Evolutionary conservation across 1,284 basidiomycete genomes (phyloP).

Genomic region (Boletus semigastroideus): DNA sequence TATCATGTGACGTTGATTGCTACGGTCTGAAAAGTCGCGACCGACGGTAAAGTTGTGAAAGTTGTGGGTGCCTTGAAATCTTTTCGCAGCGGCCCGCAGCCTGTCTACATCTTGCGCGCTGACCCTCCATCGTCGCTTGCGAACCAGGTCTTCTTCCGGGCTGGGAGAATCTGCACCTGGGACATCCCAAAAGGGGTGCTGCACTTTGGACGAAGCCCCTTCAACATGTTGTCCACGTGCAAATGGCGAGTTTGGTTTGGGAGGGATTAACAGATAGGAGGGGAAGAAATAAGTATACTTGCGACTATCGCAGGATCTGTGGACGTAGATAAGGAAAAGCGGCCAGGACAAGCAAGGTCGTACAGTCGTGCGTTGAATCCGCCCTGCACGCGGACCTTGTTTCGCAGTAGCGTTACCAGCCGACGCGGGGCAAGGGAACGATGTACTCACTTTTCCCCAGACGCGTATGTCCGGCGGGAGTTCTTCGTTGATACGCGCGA

Average conservation of each 20-base stretch:
- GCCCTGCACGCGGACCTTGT: constrained; percentile 76
- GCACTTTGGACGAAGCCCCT: constrained; percentile 8
- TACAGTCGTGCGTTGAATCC: constrained; percentile 90
- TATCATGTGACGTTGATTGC: constrained; percentile 84
- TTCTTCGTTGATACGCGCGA: constrained; percentile 80
- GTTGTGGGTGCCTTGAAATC: constrained; percentile 85
- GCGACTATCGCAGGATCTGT: constrained; percentile 86
- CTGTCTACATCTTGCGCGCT: constrained; percentile 50
- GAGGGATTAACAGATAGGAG: constrained; percentile 90
- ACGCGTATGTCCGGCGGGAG: constrained; percentile 90
- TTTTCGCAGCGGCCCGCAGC: constrained; percentile 57
- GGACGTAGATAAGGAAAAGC: constrained; percentile 7
- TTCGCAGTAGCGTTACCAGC: not conserved
- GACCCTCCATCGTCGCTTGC: constrained; percentile 72
- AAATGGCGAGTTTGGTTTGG: constrained; percentile 74
- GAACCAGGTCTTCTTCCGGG: constrained; percentile 53
- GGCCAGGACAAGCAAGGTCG: constrained; percentile 30
- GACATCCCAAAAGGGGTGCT: constrained; percentile 49
- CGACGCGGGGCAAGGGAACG: not conserved
- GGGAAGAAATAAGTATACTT: constrained; percentile 98
- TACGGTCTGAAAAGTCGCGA: constrained; percentile 80
- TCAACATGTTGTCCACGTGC: constrained; percentile 40
- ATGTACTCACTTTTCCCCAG: constrained; percentile 75
- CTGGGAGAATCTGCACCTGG: constrained; percentile 39
- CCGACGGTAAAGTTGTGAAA: constrained; percentile 98